phyloP scores from a whole-genome alignment of 257 asterid species.

The Echites panduratus region DNA sequence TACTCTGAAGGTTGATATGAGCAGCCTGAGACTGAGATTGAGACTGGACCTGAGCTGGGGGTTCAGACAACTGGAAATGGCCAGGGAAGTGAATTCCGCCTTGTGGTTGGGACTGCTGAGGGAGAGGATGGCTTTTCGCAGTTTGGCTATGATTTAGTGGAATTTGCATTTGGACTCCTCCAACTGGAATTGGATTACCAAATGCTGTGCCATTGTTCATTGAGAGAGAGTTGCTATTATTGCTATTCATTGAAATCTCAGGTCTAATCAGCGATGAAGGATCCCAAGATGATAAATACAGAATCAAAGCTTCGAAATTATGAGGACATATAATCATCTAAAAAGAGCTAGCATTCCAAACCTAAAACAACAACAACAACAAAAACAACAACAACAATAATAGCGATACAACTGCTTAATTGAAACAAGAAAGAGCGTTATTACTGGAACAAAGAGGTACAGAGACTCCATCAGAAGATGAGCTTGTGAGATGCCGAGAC shows the following conservation, averaged over 20 bases:
- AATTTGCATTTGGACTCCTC: slow-evolving; percentile 24
- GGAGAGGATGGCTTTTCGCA: slow-evolving; percentile 21
- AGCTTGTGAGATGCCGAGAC: background rate
- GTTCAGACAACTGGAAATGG: slow-evolving; percentile 54
- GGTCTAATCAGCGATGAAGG: background rate
- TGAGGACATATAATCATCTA: background rate
- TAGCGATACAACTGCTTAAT: background rate
- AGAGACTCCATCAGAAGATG: background rate
- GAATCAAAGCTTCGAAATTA: background rate
- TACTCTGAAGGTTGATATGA: slow-evolving; percentile 34
- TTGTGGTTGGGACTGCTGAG: slow-evolving; percentile 48
- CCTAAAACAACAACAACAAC: background rate
- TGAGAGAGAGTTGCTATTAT: background rate
- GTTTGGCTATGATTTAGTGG: slow-evolving; percentile 40
- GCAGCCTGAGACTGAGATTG: slow-evolving; percentile 30
- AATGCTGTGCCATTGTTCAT: background rate
- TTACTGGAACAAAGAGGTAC: background rate
- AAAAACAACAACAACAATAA: background rate
- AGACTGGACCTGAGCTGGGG: slow-evolving; percentile 33
- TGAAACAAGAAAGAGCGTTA: background rate
- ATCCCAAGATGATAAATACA: background rate
- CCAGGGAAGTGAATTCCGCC: slow-evolving; percentile 52
- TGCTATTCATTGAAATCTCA: background rate
- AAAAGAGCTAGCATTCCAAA: background rate
- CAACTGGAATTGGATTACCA: background rate